Evolutionary conservation across 2,329 filamentous ascomycete species (phyloP).

Genomic region (Aspergillus arachidicola): DNA sequence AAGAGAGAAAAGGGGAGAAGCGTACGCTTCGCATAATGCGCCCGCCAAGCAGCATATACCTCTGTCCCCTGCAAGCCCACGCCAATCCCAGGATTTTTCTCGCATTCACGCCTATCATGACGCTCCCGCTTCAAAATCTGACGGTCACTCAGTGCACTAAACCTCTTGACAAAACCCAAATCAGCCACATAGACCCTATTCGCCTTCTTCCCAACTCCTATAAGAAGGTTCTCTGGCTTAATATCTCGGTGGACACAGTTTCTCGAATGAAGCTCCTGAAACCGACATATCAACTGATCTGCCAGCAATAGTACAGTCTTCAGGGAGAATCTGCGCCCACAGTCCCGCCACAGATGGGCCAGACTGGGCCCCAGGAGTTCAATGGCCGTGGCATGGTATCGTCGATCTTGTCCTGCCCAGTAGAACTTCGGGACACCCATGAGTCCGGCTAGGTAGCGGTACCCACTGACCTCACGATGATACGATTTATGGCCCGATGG

Average conservation of each 20-base stretch:
- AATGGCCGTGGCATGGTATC: conserved; percentile 99
- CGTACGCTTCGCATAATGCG: not conserved
- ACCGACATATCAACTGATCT: conserved; percentile 97
- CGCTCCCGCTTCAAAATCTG: not conserved
- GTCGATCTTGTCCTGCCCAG: conserved; percentile 66
- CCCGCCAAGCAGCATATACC: not conserved
- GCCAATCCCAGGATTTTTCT: not conserved
- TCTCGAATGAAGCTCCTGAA: conserved; percentile 99
- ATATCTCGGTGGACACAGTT: conserved; percentile 99
- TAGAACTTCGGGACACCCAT: not conserved
- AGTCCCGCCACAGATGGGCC: conserved; percentile 99
- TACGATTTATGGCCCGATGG: not conserved
- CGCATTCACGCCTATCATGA: not conserved
- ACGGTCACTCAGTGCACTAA: conserved; percentile 39
- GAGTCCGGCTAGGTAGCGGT: not conserved
- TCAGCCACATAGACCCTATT: conserved; percentile 99
- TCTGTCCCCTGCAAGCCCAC: not conserved
- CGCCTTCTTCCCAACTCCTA: conserved; percentile 98
- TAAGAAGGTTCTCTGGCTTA: conserved; percentile 99
- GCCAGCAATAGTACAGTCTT: conserved; percentile 97
- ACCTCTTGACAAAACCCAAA: conserved; percentile 99
- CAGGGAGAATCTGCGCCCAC: conserved; percentile 98
- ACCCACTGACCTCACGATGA: not conserved
- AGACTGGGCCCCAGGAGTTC: conserved; percentile 93
- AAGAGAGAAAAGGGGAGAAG: not conserved